Evolutionary conservation across 2,329 filamentous ascomycete species (phyloP).

Genomic region (Fusarium tricinctum): DNA sequence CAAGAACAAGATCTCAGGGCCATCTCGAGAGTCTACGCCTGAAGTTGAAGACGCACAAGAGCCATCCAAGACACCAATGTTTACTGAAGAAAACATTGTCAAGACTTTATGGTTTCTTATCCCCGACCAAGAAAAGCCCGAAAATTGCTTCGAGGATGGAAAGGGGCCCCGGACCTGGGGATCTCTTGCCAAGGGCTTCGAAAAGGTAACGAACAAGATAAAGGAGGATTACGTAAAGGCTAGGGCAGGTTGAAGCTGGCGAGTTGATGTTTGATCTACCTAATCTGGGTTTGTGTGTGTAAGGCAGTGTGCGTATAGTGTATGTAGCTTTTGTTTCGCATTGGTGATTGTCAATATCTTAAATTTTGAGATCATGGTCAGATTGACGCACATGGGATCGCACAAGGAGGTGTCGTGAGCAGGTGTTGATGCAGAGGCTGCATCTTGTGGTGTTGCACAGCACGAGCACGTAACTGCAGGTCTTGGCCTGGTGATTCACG

Average conservation of each 20-base stretch:
- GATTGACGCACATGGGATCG: neutral
- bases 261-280: neutral
- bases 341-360: neutral
- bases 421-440: slow-evolving; percentile 13
- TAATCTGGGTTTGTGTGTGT: neutral
- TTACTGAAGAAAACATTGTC: neutral
- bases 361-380: neutral
- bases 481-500: neutral
- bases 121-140: neutral
- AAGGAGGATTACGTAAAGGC: neutral
- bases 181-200: neutral
- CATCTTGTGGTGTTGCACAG: slow-evolving; percentile 11
- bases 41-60: neutral
- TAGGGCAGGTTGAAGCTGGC: neutral
- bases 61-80: no score
- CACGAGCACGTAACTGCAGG: slow-evolving; percentile 12
- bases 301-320: neutral
- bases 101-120: slow-evolving; percentile 15
- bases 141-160: neutral
- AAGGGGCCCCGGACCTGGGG: neutral
- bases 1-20: neutral
- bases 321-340: neutral
- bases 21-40: slow-evolving; percentile 13
- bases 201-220: neutral
- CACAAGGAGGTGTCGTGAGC: slow-evolving; percentile 14